Conservation (phyloP, 768 basidiomycete genomes). For the Hygrophoropsis aurantiaca region DNA sequence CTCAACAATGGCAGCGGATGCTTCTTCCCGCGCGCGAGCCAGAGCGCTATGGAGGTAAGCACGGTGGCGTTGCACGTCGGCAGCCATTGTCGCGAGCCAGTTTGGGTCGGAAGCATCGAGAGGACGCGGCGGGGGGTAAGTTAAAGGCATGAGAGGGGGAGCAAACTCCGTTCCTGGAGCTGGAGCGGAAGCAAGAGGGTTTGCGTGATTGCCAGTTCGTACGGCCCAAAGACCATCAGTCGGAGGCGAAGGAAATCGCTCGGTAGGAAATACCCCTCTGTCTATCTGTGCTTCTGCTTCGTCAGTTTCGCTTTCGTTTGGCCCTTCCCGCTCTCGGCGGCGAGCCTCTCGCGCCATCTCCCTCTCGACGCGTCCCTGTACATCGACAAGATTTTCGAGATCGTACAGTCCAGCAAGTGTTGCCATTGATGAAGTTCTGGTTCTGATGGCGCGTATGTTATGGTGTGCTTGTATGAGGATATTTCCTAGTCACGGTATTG, state of each 20-base stretch:
- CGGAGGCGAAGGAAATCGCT: not conserved
- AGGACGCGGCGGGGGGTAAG: conserved; percentile 26
- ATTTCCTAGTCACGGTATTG: too few relatives aligned
- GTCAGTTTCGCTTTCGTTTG: too few relatives aligned
- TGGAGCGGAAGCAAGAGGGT: not conserved
- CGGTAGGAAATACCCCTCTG: not conserved
- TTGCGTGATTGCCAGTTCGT: not conserved
- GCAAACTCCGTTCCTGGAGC: conserved; percentile 8
- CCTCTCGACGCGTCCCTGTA: too few relatives aligned
- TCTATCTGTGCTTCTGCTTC: too few relatives aligned
- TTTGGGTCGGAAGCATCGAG: conserved; percentile 22
- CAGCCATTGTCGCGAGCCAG: conserved; percentile 26
- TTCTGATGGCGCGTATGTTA: too few relatives aligned
- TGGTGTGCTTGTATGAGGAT: too few relatives aligned
- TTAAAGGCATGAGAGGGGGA: conserved; percentile 27
- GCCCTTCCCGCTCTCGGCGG: too few relatives aligned
- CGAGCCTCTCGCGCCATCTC: too few relatives aligned
- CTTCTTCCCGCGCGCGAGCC: conserved; percentile 14
- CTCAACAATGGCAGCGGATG: conserved; percentile 21
- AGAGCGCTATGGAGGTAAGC: conserved; percentile 16
- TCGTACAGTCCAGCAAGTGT: too few relatives aligned
- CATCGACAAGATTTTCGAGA: too few relatives aligned
- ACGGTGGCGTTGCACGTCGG: conserved; percentile 25
- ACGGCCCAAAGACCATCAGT: not conserved
- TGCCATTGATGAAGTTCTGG: too few relatives aligned